Percentiles rank a stretch among this genome's conserved stretches.
These are phyloP conservation scores for Metroxylon sagu DNA, from an alignment of 176 grass and related monocot species.

Conservation along the genomic window DNA sequence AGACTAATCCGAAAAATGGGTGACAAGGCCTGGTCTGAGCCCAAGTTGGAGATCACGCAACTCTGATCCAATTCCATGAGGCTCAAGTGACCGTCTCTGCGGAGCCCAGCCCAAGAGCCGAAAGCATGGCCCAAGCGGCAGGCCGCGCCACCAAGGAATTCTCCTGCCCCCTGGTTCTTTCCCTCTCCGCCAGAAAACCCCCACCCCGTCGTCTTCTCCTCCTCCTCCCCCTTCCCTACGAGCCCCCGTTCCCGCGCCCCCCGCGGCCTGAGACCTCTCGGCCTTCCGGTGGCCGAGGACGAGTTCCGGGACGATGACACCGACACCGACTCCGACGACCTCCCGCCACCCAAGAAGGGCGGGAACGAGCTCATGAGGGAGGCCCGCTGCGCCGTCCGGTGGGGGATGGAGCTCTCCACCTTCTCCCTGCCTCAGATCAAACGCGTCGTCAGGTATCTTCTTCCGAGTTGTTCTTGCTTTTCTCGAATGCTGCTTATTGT, in stretches of 20 bases:
- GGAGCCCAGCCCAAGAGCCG: too few species aligned
- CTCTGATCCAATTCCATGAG: too few species aligned
- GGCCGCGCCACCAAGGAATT: slow-evolving; percentile 28
- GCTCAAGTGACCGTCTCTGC: too few species aligned
- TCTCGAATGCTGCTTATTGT: too few species aligned
- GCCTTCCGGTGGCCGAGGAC: slow-evolving; percentile 12
- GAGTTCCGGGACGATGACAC: slow-evolving; percentile 11
- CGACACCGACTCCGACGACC: slow-evolving; percentile 1
- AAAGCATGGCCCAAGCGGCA: slow-evolving; percentile 19
- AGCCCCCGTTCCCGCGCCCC: background rate
- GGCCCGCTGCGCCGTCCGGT: slow-evolving; percentile 62
- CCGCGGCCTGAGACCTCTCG: slow-evolving; percentile 36
- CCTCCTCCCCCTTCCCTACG: background rate
- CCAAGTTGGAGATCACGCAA: too few species aligned
- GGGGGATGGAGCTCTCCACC: slow-evolving; percentile 81
- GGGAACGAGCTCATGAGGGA: slow-evolving; percentile 74
- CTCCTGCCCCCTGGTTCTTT: background rate
- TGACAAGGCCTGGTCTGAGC: too few species aligned
- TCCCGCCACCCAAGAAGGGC: slow-evolving; percentile 34
- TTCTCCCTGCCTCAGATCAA: slow-evolving; percentile 67
- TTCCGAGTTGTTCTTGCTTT: too few species aligned
- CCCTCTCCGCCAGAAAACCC: slow-evolving; percentile 23
- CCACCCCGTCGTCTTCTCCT: slow-evolving; percentile 18
- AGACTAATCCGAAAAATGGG: too few species aligned
- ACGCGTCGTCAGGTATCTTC: slow-evolving; percentile 45